phyloP scores from a whole-genome alignment of 2,329 filamentous ascomycete genomes.

The Scytalidium sp. region DNA sequence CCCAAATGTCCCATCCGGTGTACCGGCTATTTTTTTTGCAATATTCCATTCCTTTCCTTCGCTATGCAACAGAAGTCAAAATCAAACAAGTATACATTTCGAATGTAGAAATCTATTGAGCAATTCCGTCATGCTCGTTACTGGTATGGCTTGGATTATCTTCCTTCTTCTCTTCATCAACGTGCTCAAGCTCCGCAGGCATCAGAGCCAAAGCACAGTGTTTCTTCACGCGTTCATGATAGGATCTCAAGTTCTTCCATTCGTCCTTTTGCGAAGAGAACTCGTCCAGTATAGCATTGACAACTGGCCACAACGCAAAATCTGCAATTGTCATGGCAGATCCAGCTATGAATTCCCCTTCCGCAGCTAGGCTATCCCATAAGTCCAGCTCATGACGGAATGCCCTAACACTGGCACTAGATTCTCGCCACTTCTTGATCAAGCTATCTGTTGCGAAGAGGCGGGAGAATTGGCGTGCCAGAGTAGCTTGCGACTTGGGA shows the following conservation, averaged over 20 bases:
- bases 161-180: not conserved
- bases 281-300: constrained; percentile 42
- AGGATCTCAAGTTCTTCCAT: constrained; percentile 26
- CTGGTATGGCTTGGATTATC: not conserved
- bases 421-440: constrained; percentile 18
- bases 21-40: too few species aligned
- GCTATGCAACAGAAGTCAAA: not conserved
- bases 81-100: not conserved
- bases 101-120: not conserved
- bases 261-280: constrained; percentile 6
- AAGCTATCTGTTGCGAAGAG: constrained; percentile 18
- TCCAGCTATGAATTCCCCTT: constrained; percentile 42
- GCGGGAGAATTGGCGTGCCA: constrained; percentile 22
- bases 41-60: not conserved
- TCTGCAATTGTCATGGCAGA: constrained; percentile 43
- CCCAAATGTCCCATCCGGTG: too few species aligned
- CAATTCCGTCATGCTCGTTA: not conserved
- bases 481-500: constrained; percentile 14
- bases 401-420: constrained; percentile 15
- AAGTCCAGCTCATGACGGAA: constrained; percentile 26
- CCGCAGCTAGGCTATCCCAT: constrained; percentile 16
- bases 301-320: constrained; percentile 55
- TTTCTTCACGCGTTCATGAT: constrained; percentile 16
- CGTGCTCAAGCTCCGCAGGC: not conserved
- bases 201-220: not conserved